These are phyloP conservation scores for Fraxinus dipetala DNA, from an alignment of 305 asterid genomes.

Conservation along the genomic window DNA sequence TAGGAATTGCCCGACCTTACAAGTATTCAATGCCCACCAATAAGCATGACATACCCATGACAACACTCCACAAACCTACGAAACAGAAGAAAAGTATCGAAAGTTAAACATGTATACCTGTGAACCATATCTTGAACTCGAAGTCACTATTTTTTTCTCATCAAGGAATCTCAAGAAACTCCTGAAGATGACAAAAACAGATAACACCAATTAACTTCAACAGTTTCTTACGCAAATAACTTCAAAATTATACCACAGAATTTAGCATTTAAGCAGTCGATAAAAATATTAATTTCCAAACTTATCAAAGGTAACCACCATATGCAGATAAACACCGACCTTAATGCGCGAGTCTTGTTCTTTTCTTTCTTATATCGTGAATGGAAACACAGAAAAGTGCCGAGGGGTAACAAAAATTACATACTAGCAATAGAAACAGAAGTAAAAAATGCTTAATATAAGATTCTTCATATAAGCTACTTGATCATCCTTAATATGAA, in stretches of 20 bases:
- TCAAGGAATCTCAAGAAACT: constrained; percentile 86
- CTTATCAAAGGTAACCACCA: background rate
- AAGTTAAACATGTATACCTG: constrained; percentile 51
- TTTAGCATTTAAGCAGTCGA: background rate
- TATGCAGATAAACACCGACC: background rate
- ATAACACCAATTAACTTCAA: constrained; percentile 22
- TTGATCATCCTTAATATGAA: background rate
- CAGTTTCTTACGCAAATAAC: background rate
- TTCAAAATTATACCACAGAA: background rate
- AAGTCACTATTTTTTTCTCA: constrained; percentile 53
- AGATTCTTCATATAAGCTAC: background rate
- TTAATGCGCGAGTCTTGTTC: background rate
- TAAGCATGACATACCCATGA: background rate
- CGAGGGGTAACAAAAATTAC: background rate
- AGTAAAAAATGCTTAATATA: background rate
- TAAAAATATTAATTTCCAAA: background rate
- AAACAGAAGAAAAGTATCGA: constrained; percentile 3
- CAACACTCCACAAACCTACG: background rate
- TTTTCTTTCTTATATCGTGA: background rate
- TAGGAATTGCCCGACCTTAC: background rate
- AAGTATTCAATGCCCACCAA: background rate
- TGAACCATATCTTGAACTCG: constrained; percentile 71
- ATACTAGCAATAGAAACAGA: background rate
- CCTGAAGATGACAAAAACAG: constrained; percentile 45
- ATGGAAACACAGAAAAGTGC: background rate